phyloP scores from a whole-genome alignment of 768 basidiomycete genomes.

The Mycena metata region DNA sequence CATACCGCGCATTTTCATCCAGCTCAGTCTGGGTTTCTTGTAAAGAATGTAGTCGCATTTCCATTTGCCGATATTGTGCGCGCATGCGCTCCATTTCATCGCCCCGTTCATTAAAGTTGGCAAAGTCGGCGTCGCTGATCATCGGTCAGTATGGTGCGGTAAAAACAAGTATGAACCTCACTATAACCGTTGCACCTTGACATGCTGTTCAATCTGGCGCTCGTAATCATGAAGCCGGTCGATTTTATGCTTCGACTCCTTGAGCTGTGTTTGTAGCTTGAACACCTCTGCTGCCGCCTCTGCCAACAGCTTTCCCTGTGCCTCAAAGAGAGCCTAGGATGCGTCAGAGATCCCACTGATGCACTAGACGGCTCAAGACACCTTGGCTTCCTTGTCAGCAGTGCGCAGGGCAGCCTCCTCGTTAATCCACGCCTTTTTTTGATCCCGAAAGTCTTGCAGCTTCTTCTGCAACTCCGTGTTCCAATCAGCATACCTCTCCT shows the following conservation, averaged over 20 bases:
- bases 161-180: constrained; percentile 49
- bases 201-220: constrained; percentile 85
- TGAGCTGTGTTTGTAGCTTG: constrained; percentile 78
- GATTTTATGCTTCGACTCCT: constrained; percentile 86
- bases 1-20: constrained; percentile 73
- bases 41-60: constrained; percentile 71
- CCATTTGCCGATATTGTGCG: constrained; percentile 74
- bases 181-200: constrained; percentile 85
- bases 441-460: constrained; percentile 79
- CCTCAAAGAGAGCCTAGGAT: constrained; percentile 72
- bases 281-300: constrained; percentile 81
- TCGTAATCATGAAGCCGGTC: constrained; percentile 88
- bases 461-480: constrained; percentile 85
- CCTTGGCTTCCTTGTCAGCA: constrained; percentile 79
- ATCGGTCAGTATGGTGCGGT: neutral
- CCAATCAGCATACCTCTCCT: constrained; percentile 88
- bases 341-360: neutral
- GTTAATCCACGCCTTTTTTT: constrained; percentile 81
- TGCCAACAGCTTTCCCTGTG: constrained; percentile 76
- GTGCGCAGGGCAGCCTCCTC: constrained; percentile 79
- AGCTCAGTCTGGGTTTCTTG: constrained; percentile 65
- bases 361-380: constrained; percentile 44
- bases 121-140: constrained; percentile 80
- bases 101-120: constrained; percentile 74
- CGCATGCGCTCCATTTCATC: constrained; percentile 70